Evolutionary conservation across 2,329 filamentous ascomycete genomes (phyloP).

Genomic region (Aspergillus pseudotamarii): DNA sequence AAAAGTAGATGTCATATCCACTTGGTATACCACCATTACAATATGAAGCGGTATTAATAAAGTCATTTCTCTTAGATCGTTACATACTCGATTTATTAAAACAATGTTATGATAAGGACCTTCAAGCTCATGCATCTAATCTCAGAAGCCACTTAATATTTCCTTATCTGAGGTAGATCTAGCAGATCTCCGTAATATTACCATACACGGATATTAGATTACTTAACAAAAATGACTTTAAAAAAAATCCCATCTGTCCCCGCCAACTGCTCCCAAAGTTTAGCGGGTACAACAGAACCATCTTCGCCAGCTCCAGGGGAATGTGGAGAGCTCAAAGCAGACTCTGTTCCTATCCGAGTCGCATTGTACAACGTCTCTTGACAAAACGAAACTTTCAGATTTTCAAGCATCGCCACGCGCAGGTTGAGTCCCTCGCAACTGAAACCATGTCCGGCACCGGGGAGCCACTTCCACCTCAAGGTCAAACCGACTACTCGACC

Average conservation of each 20-base stretch:
- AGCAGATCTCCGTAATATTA: conserved; percentile 10
- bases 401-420: conserved; percentile 11
- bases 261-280: background rate
- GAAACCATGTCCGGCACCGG: conserved; percentile 28
- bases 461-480: conserved; percentile 12
- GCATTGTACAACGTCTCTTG: conserved; percentile 12
- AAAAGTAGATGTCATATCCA: background rate
- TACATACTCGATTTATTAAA: background rate
- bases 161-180: background rate
- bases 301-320: conserved; percentile 20
- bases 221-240: conserved; percentile 1
- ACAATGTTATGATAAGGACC: background rate
- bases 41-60: background rate
- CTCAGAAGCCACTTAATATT: background rate
- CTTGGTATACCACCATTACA: background rate
- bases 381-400: conserved; percentile 16
- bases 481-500: conserved; percentile 57
- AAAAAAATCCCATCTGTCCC: conserved; percentile 3
- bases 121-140: background rate
- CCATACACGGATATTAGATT: conserved; percentile 12
- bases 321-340: conserved; percentile 35
- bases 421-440: conserved; percentile 17
- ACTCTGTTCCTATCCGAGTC: conserved; percentile 17
- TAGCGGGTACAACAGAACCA: conserved; percentile 1
- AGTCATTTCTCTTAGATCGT: background rate